Conservation (phyloP, 1,139 yeast genomes). For the Arxiozyma bovina region DNA sequence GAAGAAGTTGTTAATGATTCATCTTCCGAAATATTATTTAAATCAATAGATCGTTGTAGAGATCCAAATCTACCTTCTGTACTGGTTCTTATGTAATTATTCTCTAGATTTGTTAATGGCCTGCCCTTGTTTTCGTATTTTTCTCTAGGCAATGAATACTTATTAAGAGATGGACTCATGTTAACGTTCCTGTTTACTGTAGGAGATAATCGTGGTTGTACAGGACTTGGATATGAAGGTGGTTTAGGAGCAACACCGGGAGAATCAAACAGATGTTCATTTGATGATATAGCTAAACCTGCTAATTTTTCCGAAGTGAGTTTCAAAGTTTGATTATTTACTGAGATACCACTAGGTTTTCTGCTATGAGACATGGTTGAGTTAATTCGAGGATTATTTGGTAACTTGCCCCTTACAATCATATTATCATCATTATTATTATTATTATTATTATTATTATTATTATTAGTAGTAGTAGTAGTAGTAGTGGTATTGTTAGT, state of each 20-base stretch:
- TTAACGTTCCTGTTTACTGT: conserved; percentile 1
- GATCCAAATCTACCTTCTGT: background rate
- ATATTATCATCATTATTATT: too few relatives aligned
- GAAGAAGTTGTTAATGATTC: background rate
- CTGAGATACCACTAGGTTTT: background rate
- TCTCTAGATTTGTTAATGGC: background rate
- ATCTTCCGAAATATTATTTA: background rate
- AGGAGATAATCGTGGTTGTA: conserved; percentile 30
- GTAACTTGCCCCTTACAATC: background rate
- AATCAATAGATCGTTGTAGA: background rate
- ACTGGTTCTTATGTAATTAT: background rate
- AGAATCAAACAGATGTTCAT: conserved; percentile 37
- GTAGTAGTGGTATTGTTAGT: too few relatives aligned
- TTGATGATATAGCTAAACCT: conserved; percentile 12
- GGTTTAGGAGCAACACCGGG: conserved; percentile 60
- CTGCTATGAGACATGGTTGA: background rate
- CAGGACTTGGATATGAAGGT: conserved; percentile 43
- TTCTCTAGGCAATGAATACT: background rate
- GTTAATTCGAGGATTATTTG: background rate
- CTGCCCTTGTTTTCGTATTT: background rate
- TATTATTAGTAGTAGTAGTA: too few relatives aligned
- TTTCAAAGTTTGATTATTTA: background rate
- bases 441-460: background rate
- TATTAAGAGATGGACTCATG: conserved; percentile 2
- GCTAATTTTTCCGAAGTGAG: conserved; percentile 6